Conservation (phyloP, 345 rosid species). For the Aquilaria malaccensis region DNA sequence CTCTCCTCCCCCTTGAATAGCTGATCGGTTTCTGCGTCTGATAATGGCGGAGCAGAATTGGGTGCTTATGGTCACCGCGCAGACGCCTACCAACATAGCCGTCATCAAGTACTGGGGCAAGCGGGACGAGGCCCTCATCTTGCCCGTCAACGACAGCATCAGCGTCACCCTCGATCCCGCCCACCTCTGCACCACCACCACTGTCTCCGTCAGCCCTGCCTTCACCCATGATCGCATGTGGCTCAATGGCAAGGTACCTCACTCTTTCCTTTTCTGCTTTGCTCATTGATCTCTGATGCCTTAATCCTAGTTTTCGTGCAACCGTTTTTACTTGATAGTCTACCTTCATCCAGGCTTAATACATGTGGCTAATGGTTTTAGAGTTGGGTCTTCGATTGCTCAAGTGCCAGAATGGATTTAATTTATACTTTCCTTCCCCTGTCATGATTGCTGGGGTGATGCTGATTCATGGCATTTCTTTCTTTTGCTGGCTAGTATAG, state of each 20-base stretch:
- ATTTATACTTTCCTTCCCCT: too few relatives aligned
- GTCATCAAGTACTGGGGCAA: constrained; percentile 99
- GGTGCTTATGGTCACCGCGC: constrained; percentile 80
- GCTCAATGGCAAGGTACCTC: constrained; percentile 90
- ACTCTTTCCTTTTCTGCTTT: neutral
- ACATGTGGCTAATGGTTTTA: neutral
- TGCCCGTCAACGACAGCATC: constrained; percentile 93
- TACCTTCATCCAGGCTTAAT: neutral
- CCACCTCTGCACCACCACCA: constrained; percentile 89
- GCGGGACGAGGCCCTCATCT: constrained; percentile 76
- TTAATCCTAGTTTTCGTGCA: too few relatives aligned
- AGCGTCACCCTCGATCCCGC: constrained; percentile 92
- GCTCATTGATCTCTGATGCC: too few relatives aligned
- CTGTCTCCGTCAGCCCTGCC: constrained; percentile 85
- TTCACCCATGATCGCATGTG: constrained; percentile 93
- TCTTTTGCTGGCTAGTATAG: constrained; percentile 46
- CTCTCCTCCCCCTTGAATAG: too few relatives aligned
- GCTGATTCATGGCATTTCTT: constrained; percentile 15
- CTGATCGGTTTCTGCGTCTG: too few relatives aligned
- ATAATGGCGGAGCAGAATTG: constrained; percentile 52
- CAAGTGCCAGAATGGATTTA: neutral
- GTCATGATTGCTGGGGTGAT: too few relatives aligned
- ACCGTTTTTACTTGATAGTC: neutral
- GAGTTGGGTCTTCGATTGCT: too few relatives aligned
- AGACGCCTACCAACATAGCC: constrained; percentile 91